Conservation (phyloP, 345 rosid species). For the Gossypium rotundifolium region DNA sequence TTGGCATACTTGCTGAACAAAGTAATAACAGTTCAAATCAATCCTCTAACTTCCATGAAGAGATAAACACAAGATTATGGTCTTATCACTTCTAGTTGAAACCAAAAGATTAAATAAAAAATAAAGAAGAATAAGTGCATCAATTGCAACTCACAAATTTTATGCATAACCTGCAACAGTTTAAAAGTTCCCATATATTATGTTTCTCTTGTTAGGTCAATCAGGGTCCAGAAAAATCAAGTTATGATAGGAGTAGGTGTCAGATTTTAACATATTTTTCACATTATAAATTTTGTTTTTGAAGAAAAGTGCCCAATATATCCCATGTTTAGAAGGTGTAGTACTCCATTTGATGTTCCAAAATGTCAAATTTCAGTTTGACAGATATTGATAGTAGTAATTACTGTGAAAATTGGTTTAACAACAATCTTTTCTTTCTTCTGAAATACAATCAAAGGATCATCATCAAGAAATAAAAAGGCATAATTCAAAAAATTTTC, state of each 20-base stretch:
- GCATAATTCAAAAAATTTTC: no score
- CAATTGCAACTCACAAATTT: neutral
- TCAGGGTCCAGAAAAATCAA: neutral
- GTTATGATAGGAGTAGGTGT: neutral
- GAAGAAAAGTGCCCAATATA: neutral
- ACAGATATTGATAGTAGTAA: neutral
- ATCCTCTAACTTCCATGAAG: neutral
- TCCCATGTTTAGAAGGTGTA: neutral
- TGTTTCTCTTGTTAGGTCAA: neutral
- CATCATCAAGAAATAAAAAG: neutral
- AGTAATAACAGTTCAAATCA: neutral
- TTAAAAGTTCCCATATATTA: neutral
- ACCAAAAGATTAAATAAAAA: neutral
- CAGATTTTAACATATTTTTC: neutral
- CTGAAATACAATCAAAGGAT: no score
- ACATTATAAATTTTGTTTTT: neutral
- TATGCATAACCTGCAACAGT: neutral
- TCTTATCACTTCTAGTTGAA: neutral
- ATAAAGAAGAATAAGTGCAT: neutral
- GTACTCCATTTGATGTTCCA: neutral
- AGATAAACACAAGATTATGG: neutral
- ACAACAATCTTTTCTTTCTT: no score
- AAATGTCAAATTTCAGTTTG: neutral
- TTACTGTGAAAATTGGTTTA: no score
- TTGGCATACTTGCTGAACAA: slow-evolving; percentile 66